Base-by-base conservation (phyloP, 78 protist genomes). In the Chrysochromulina tobinii region DNA sequence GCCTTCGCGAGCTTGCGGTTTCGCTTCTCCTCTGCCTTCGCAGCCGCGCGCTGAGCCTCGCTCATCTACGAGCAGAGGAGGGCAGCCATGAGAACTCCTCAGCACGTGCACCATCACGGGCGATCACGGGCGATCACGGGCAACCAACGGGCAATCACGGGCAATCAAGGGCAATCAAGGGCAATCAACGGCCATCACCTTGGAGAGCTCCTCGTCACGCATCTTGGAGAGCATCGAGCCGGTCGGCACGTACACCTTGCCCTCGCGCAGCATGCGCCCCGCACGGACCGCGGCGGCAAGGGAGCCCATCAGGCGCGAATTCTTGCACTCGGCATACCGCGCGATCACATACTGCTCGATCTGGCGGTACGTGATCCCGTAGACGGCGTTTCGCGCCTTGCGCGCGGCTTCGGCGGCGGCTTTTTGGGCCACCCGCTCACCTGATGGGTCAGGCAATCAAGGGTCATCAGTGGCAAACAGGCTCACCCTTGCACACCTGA, bases 341-440 rank as follows among this genome's bases (percentile, higher is more conserved):
- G 85, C 85, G 58, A 77, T 50, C 15, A 77, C 5, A 15, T 77
- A 77, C 58, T 77, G 85, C 85, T 77, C 85, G 59, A 51, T 2
- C 50, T 77, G 85, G 0, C 38, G 18, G 57, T 21, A 77, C 20
- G 55, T 1, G 48, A 77, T 5, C 21, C 79, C 79, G 53, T 69
- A 38, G 20, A 66, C 72, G 8, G 4, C 8, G 27, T 18, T 7
- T 7, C 72, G 72, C 27, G n/a, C 72, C 72, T 66, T 66, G 4
- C 72, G 72, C 72, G 15, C 27, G 12, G 64, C 7, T 59, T 59
- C 23, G 64, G 64, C 12, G 23, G 64, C 64, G 23, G 64, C 64
- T 59, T 12, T 12, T 59, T 59, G 38, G 38, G 38, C 38, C 38
- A 38, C 38, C 38, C 38, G 38, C 38, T 38, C 38, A 38, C 38